A percentile compares a stretch with the other conserved stretches of the same genome.
phyloP scores from a whole-genome alignment of 306 rosid genomes.

The Begonia masoniana region DNA sequence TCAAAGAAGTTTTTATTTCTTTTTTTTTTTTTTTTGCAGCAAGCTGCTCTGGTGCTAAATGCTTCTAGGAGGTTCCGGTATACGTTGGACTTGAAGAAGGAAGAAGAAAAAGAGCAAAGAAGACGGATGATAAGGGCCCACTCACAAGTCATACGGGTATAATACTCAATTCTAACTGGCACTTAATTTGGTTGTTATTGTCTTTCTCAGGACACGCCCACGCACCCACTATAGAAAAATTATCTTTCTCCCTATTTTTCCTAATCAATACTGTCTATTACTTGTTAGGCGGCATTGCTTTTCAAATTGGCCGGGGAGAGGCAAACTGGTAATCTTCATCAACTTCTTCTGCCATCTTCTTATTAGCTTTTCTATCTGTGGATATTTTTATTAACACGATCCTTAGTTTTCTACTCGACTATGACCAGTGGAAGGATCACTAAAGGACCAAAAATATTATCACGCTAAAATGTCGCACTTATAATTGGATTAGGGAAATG shows the following conservation, averaged over 20 bases:
- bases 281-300: conserved; percentile 76
- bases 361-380: no score
- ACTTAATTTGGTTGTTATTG: not conserved
- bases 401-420: no score
- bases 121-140: conserved; percentile 80
- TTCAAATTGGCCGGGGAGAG: conserved; percentile 89
- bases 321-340: conserved; percentile 41
- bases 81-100: conserved; percentile 72
- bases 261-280: conserved; percentile 24
- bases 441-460: no score
- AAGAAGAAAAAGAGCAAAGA: conserved; percentile 52
- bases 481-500: no score
- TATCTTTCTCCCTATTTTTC: conserved; percentile 1
- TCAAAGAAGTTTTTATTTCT: not conserved
- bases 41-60: conserved; percentile 81
- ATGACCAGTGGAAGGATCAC: no score
- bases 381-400: not conserved
- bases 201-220: no score
- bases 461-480: no score
- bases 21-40: conserved; percentile 36
- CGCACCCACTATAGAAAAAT: no score
- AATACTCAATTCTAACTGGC: conserved; percentile 13
- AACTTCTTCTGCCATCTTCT: not conserved
- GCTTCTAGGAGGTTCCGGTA: conserved; percentile 87
- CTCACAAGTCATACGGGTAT: conserved; percentile 92